Evolutionary conservation across 805 yeast genomes (phyloP), one percentile per base, ranked within the genome.

Genomic region (Kazachstania kunashirensis): DNA sequence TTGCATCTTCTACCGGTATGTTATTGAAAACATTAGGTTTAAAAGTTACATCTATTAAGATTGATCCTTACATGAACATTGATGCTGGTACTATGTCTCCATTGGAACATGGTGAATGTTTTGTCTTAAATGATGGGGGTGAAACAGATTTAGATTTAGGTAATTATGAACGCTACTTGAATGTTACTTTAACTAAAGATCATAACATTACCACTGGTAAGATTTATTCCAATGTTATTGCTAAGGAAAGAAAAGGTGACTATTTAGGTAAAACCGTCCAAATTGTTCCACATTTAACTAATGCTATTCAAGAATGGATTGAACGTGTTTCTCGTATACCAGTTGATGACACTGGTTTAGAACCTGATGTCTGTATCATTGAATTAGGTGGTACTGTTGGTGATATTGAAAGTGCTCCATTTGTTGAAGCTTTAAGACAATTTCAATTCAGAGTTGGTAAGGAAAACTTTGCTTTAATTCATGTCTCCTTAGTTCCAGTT

Each of bases 71-170:
- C 66, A 84, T 92, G 94, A 92, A 92, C 67, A 85, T 92, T 50
- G 99, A 92, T 67, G 99, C 99, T 27, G 99, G 99, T 53, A 92
- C 99, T 31, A 92, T 92, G 99, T 84, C 96, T 29, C 99, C 99
- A 16, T 70, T 92, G 57, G 99, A 92, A 64, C 99, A 92, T 59
- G 98, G 99, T 52, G 99, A 92, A 65, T 95, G 95, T 60, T 92
- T 92, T 60, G 97, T 92, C 36, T 71, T 92, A 56, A 84, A 89
- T 61, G 99, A 92, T 60, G 99, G 99, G 62, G 99, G 98, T 52
- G 99, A 92, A 66, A 95, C 89, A 32, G 99, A 92, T 66, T 74
- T 92, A 58, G 99, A 92, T 67, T 70, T 92, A 49, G 99, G 99
- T 60, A 92, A 92, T 67, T 92, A 92, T 63, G 99, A 92, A 69